Evolutionary conservation across 2,329 filamentous ascomycete genomes (phyloP).

Genomic region (Trichothecium sympodiale): DNA sequence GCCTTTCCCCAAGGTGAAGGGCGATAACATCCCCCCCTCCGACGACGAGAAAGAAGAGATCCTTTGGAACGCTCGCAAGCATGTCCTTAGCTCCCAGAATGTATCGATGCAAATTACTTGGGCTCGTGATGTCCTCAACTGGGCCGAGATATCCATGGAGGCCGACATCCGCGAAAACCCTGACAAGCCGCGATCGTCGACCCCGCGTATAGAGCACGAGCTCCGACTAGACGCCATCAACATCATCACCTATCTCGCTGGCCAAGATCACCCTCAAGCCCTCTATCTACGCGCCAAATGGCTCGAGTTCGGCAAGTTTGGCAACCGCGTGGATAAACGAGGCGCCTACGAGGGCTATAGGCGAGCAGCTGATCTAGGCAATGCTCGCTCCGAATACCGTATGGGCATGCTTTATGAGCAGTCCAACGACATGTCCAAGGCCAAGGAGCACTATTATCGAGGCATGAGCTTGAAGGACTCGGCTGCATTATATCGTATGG

Average conservation of each 20-base stretch:
- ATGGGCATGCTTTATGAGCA: conserved; percentile 98
- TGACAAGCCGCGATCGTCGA: conserved; percentile 51
- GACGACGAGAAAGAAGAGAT: conserved; percentile 91
- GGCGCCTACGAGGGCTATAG: conserved; percentile 85
- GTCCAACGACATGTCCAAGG: conserved; percentile 84
- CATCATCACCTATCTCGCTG: conserved; percentile 79
- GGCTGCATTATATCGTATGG: conserved; percentile 73
- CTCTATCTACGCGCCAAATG: conserved; percentile 93
- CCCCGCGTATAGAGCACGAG: conserved; percentile 81
- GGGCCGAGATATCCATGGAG: conserved; percentile 74
- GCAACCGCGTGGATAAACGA: conserved; percentile 80
- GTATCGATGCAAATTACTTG: conserved; percentile 94
- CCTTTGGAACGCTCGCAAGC: conserved; percentile 70
- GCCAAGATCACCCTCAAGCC: conserved; percentile 86
- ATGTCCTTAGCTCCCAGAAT: conserved; percentile 86
- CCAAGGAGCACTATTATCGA: conserved; percentile 78
- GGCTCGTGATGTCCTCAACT: conserved; percentile 85
- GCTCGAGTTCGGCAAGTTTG: conserved; percentile 97
- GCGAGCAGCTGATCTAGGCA: conserved; percentile 75
- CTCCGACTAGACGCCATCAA: conserved; percentile 81
- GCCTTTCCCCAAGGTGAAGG: conserved; percentile 77
- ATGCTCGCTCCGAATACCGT: conserved; percentile 82
- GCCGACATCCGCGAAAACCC: conserved; percentile 56
- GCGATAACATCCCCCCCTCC: conserved; percentile 82
- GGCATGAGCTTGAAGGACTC: conserved; percentile 77